phyloP scores from a whole-genome alignment of 139 green algal species.

The Chlorella vulgaris region DNA sequence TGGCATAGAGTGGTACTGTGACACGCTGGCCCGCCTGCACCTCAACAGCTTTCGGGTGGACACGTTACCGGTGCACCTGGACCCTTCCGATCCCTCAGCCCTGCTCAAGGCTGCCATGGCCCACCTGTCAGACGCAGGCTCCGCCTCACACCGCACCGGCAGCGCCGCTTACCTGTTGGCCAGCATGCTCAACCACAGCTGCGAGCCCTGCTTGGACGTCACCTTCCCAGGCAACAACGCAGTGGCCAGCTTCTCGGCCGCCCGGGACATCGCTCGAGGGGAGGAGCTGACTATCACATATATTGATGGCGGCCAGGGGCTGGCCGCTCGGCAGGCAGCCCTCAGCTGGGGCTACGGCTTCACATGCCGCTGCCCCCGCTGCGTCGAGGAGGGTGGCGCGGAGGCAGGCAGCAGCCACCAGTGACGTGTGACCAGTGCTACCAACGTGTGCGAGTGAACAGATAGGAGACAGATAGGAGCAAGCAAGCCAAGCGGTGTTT shows the following conservation, averaged over 20 bases:
- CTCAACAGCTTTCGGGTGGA: conserved; percentile 63
- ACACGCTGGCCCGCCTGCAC: conserved; percentile 46
- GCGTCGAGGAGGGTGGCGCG: conserved; percentile 52
- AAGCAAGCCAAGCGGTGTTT: no score
- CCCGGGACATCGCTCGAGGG: conserved; percentile 36
- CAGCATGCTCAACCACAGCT: conserved; percentile 72
- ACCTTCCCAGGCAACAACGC: conserved; percentile 55
- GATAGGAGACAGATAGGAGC: no score
- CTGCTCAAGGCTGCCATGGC: conserved; percentile 27
- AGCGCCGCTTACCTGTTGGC: conserved; percentile 63
- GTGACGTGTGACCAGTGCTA: no score
- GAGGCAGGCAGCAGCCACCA: no score
- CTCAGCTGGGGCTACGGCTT: conserved; percentile 66
- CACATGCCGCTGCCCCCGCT: conserved; percentile 52
- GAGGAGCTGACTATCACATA: conserved; percentile 68
- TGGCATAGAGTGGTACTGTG: conserved; percentile 40
- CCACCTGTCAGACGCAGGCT: background rate
- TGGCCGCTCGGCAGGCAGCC: conserved; percentile 25
- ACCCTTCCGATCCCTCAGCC: conserved; percentile 3
- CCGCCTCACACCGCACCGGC: conserved; percentile 33
- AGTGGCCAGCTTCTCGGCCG: conserved; percentile 32
- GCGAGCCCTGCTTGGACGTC: conserved; percentile 59
- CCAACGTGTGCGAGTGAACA: no score
- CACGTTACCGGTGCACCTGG: conserved; percentile 31
- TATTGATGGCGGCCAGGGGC: conserved; percentile 42